These are phyloP conservation scores for Nymphaea colorata DNA, from an alignment of 164 flowering plant genomes.

Conservation along the genomic window DNA sequence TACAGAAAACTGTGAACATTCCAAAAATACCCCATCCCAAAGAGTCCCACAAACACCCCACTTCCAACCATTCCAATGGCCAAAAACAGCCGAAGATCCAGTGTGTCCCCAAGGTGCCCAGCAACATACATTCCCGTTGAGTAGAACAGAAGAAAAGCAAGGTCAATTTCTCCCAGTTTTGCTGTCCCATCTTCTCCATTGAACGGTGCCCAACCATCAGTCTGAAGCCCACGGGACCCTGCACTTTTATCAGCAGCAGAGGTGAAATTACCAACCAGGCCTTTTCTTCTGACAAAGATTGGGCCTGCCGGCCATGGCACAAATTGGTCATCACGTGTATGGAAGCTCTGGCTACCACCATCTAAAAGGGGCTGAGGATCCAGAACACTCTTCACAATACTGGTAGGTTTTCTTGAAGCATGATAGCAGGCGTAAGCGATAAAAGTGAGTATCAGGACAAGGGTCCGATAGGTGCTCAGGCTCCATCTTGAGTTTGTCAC, in stretches of 20 bases:
- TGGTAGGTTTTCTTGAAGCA: conserved; percentile 83
- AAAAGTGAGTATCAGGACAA: conserved; percentile 66
- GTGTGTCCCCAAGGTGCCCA: conserved; percentile 78
- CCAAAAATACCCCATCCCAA: conserved; percentile 83
- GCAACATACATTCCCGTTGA: conserved; percentile 79
- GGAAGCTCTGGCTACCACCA: not conserved
- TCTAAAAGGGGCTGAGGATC: conserved; percentile 32
- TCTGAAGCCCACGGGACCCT: not conserved
- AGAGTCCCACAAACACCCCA: conserved; percentile 70
- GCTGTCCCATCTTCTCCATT: conserved; percentile 62
- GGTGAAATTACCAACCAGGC: conserved; percentile 1
- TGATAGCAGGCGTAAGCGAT: conserved; percentile 83
- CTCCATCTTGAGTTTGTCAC: conserved; percentile 47
- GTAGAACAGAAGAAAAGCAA: conserved; percentile 83
- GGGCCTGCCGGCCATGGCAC: conserved; percentile 51
- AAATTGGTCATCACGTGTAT: not conserved
- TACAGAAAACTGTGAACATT: conserved; percentile 57
- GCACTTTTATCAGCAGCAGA: not conserved
- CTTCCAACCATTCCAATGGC: conserved; percentile 85
- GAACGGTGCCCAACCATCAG: conserved; percentile 75
- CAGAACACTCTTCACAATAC: conserved; percentile 79
- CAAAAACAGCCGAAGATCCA: conserved; percentile 69
- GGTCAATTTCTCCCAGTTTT: conserved; percentile 80
- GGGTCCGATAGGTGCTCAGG: conserved; percentile 33
- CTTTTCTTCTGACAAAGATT: conserved; percentile 34